These are phyloP conservation scores for Dillenia suffruticosa DNA, from an alignment of 164 flowering plant genomes.

Conservation along the genomic window DNA sequence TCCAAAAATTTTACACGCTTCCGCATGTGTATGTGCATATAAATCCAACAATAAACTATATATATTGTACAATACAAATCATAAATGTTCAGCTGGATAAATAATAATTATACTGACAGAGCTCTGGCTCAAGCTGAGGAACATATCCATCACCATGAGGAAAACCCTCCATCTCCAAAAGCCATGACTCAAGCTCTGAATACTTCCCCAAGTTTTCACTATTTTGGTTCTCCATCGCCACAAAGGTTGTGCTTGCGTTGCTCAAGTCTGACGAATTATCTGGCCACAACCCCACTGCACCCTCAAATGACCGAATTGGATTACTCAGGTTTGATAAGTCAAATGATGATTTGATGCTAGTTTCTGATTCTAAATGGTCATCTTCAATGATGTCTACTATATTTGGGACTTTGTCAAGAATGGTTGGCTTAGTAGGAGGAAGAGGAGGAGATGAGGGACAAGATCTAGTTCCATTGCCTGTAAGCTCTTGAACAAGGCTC, in stretches of 20 bases:
- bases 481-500: constrained; percentile 60
- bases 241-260: neutral
- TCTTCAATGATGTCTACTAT: constrained; percentile 2
- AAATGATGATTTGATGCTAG: constrained; percentile 7
- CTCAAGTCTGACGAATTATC: constrained; percentile 11
- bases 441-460: constrained; percentile 5
- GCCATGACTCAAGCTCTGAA: constrained; percentile 25
- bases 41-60: too few relatives aligned
- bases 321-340: constrained; percentile 10
- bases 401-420: constrained; percentile 10
- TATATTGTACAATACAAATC: too few relatives aligned
- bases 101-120: constrained; percentile 30
- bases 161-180: constrained; percentile 21
- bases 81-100: constrained; percentile 1
- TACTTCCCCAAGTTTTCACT: constrained; percentile 4
- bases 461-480: constrained; percentile 36
- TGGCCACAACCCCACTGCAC: neutral
- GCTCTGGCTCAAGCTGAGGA: constrained; percentile 16
- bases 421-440: neutral
- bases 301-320: neutral
- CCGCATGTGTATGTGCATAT: too few relatives aligned
- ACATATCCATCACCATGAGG: constrained; percentile 8
- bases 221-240: constrained; percentile 5
- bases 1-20: too few relatives aligned
- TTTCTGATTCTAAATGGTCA: constrained; percentile 10